Evolutionary conservation across 208 protist genomes (phyloP).

Genomic region (Naegleria fowleri): DNA sequence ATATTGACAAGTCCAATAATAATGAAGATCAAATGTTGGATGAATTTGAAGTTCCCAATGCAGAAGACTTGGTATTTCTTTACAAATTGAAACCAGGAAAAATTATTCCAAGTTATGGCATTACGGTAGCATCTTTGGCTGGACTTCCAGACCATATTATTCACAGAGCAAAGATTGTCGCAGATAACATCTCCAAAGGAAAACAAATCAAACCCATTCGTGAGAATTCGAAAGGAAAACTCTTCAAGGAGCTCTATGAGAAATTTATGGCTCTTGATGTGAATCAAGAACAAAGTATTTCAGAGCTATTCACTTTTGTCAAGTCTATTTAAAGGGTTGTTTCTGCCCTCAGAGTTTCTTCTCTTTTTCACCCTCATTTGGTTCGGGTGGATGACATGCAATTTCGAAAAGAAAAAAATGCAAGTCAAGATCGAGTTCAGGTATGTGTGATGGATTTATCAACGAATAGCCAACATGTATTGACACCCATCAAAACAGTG

Average conservation of each 20-base stretch:
- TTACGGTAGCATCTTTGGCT: neutral
- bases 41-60: neutral
- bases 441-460: neutral
- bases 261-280: neutral
- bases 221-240: neutral
- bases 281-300: neutral
- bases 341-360: no score
- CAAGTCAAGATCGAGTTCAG: constrained; percentile 9
- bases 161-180: neutral
- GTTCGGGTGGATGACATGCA: no score
- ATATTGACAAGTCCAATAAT: neutral
- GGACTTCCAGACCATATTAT: constrained; percentile 9
- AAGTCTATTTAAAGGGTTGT: neutral
- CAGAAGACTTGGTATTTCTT: neutral
- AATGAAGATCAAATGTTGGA: neutral
- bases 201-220: neutral
- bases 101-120: constrained; percentile 16
- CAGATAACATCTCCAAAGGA: neutral
- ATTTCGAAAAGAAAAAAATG: neutral
- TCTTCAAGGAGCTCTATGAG: neutral
- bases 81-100: neutral
- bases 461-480: neutral
- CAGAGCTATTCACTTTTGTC: neutral
- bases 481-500: neutral
- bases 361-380: no score